Evolutionary conservation across 2,329 filamentous ascomycete species (phyloP).

Genomic region (Dothidotthia symphoricarpi): DNA sequence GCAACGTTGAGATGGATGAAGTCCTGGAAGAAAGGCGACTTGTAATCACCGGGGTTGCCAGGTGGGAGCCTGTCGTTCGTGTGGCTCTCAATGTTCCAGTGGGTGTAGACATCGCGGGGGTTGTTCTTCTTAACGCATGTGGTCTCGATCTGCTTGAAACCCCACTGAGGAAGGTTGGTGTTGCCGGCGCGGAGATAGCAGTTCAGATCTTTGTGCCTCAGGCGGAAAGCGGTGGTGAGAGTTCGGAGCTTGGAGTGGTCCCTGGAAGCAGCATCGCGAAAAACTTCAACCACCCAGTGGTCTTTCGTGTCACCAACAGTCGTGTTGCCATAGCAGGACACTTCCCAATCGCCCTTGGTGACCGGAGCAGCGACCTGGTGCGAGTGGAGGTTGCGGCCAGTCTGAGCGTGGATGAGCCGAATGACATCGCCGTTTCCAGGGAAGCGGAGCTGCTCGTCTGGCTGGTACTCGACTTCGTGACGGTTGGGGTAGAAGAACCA

Average conservation of each 20-base stretch:
- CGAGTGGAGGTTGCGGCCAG: slow-evolving; percentile 94
- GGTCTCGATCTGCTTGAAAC: slow-evolving; percentile 99
- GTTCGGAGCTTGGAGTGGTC: slow-evolving; percentile 85
- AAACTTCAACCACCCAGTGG: slow-evolving; percentile 91
- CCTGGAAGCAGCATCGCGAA: slow-evolving; percentile 81
- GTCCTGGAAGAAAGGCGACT: slow-evolving; percentile 94
- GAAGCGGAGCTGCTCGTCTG: slow-evolving; percentile 67
- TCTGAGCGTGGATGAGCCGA: slow-evolving; percentile 90
- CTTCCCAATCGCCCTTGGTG: slow-evolving; percentile 85
- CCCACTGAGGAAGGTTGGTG: slow-evolving; percentile 96
- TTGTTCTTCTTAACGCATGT: slow-evolving; percentile 93
- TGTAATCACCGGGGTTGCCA: slow-evolving; percentile 86
- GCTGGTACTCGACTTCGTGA: slow-evolving; percentile 67
- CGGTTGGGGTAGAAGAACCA: slow-evolving; percentile 99
- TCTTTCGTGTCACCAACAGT: slow-evolving; percentile 97
- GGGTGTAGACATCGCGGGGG: slow-evolving; percentile 87
- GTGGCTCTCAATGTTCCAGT: slow-evolving; percentile 98
- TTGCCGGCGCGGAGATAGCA: slow-evolving; percentile 96
- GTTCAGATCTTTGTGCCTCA: slow-evolving; percentile 76
- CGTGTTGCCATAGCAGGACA: slow-evolving; percentile 92
- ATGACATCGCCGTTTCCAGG: slow-evolving; percentile 75
- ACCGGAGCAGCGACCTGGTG: slow-evolving; percentile 86
- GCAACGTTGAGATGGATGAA: slow-evolving; percentile 98
- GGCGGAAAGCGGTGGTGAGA: slow-evolving; percentile 86
- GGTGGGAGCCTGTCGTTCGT: slow-evolving; percentile 88